These are phyloP conservation scores for Apiotrichum montevideense DNA, from an alignment of 1,284 basidiomycete genomes.

Conservation along the genomic window DNA sequence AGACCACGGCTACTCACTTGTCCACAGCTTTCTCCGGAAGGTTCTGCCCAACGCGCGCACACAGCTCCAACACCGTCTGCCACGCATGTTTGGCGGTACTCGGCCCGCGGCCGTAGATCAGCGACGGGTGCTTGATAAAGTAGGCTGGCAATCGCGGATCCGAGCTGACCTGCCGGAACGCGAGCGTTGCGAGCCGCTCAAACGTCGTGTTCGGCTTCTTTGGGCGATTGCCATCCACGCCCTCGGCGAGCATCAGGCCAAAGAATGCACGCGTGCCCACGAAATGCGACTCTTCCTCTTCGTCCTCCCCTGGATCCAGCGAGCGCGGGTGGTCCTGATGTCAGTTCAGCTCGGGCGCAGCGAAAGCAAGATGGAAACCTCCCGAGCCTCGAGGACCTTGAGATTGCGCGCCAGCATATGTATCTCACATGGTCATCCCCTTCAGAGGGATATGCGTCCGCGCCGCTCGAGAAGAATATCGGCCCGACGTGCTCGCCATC, in stretches of 20 bases:
- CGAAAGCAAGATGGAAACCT: no score
- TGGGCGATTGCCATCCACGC: background rate
- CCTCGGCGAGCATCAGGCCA: slow-evolving; percentile 13
- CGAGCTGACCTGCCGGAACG: slow-evolving; percentile 33
- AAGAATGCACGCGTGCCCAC: slow-evolving; percentile 26
- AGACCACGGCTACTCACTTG: slow-evolving; percentile 5
- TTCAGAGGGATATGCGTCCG: no score
- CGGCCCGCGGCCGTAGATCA: slow-evolving; percentile 31
- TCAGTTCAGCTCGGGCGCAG: no score
- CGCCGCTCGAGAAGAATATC: no score
- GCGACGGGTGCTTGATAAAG: slow-evolving; percentile 31
- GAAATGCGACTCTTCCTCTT: slow-evolving; percentile 30
- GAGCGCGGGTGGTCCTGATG: slow-evolving; percentile 4
- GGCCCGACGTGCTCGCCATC: no score
- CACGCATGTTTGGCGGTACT: slow-evolving; percentile 17
- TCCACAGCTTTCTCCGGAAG: slow-evolving; percentile 8
- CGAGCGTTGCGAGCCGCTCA: slow-evolving; percentile 13
- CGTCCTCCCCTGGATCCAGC: slow-evolving; percentile 18
- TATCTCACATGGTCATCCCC: no score
- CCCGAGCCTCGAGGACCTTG: no score
- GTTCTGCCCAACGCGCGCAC: slow-evolving; percentile 7
- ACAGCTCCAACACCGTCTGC: slow-evolving; percentile 13
- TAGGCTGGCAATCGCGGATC: slow-evolving; percentile 27
- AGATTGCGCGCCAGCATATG: no score
- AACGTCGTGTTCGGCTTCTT: slow-evolving; percentile 2